Evolutionary conservation across 1,139 yeast genomes (phyloP).

Genomic region (Debaryomycetaceae sp.): DNA sequence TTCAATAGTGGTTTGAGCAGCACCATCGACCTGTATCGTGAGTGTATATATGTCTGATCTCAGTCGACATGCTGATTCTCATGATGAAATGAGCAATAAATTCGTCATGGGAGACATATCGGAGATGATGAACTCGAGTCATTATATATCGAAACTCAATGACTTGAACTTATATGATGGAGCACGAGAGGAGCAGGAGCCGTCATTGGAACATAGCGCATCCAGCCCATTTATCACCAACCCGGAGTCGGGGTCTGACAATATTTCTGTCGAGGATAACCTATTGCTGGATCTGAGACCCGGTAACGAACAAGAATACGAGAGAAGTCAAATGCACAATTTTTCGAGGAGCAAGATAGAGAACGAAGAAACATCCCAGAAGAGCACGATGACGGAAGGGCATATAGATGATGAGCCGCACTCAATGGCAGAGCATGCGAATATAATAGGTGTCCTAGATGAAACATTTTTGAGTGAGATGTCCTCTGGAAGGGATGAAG

Average conservation of each 20-base stretch:
- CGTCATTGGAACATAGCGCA: not conserved
- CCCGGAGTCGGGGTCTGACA: constrained; percentile 12
- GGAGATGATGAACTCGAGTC: not conserved
- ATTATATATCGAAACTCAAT: not conserved
- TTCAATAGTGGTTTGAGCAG: not conserved
- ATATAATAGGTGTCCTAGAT: not conserved
- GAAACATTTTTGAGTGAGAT: not conserved
- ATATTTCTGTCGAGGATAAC: not conserved
- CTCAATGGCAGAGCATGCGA: too few relatives aligned
- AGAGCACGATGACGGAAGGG: not conserved
- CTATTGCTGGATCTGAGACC: not conserved
- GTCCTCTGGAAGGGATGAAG: not conserved
- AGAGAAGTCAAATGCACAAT: not conserved
- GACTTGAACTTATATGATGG: not conserved
- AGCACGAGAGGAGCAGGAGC: not conserved
- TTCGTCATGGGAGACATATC: not conserved
- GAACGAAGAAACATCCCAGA: not conserved
- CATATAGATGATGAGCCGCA: not conserved
- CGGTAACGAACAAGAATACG: not conserved
- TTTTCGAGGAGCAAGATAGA: not conserved
- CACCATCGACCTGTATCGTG: not conserved
- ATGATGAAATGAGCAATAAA: not conserved
- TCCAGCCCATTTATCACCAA: constrained; percentile 34
- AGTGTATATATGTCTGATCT: not conserved
- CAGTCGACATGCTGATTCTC: not conserved